Conservation (phyloP, 2,329 filamentous ascomycete genomes). For the Fusarium anthophilum region DNA sequence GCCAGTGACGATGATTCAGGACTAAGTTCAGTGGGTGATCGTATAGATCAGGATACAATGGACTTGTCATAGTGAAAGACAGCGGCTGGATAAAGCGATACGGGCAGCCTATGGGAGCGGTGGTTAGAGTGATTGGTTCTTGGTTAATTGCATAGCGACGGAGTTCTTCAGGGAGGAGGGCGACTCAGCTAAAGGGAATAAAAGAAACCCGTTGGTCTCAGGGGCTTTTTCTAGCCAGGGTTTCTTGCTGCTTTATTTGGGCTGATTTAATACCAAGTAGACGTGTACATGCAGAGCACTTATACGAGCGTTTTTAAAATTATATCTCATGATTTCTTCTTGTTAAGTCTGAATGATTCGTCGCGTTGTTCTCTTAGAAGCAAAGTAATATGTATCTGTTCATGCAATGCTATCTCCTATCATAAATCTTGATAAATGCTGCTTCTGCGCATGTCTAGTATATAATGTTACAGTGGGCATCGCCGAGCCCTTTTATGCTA, state of each 20-base stretch:
- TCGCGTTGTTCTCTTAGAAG: neutral
- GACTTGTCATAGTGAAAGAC: conserved; percentile 50
- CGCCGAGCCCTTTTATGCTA: conserved; percentile 1
- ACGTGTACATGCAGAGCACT: neutral
- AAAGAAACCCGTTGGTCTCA: conserved; percentile 11
- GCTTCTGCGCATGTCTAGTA: conserved; percentile 1
- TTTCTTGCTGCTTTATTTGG: conserved; percentile 11
- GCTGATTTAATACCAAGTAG: neutral
- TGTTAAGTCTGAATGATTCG: neutral
- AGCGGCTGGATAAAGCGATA: neutral
- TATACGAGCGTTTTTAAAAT: neutral
- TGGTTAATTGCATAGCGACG: conserved; percentile 42
- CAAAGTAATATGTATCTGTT: neutral
- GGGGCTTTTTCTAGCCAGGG: neutral
- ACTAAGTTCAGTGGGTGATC: conserved; percentile 65
- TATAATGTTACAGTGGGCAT: conserved; percentile 5
- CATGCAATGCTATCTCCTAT: neutral
- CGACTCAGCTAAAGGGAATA: conserved; percentile 11
- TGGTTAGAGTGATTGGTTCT: conserved; percentile 1
- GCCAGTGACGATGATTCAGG: conserved; percentile 58
- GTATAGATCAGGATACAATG: conserved; percentile 57
- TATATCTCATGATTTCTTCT: neutral
- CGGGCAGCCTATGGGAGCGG: neutral
- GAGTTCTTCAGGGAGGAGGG: conserved; percentile 36
- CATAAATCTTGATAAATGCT: conserved; percentile 1